Base-by-base conservation (phyloP, 768 basidiomycete species). In the Suillus tomentosus region DNA sequence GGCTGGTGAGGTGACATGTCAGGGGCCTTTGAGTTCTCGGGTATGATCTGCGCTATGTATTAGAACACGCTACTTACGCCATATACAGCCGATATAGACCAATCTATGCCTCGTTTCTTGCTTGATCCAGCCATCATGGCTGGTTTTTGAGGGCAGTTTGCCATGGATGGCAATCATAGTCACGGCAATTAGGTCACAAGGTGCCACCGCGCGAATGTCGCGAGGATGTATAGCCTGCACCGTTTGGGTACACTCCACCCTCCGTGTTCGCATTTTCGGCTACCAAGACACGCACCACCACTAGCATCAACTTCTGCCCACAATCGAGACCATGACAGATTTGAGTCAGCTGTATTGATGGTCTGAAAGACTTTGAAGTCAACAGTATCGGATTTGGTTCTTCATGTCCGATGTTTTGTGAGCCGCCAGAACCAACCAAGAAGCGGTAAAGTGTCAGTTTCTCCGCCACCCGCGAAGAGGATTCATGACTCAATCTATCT, bases 51-150 rank as follows among this genome's bases (percentile, higher is more conserved):
- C 40, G 27, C 39, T 58, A 42, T 27, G 40, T 27, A 27, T 58
- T 19, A 58, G 24, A 42, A 42, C 40, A 42, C 57, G n/a, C 24
- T 42, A 58, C 57, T 58, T 10, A 58, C 34, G 3, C 19, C 42
- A 42, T 42, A 42, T 42, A 1, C 27, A 36, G 4, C 34, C 34
- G 34, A 54, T 54, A 34, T 42, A 42, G 57, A 42, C 17, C 39
- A 40, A 11, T 58, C 24, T 24, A 58, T 58, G 17, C 57, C 57
- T 58, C 40, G 57, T 58, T 42, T 42, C 57, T 58, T 42, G 39
- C 57, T 58, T 42, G 17, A 58, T 58, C 17, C 57, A 58, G 57
- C 17, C 27, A 58, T 58, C 40, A 40, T 58, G 39, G 7, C n/a
- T 42, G 57, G 57, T 31, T 58, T 58, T 10, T 42, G 27, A 31